phyloP scores from a whole-genome alignment of 1,139 yeast genomes.

The Torulaspora globosa region DNA sequence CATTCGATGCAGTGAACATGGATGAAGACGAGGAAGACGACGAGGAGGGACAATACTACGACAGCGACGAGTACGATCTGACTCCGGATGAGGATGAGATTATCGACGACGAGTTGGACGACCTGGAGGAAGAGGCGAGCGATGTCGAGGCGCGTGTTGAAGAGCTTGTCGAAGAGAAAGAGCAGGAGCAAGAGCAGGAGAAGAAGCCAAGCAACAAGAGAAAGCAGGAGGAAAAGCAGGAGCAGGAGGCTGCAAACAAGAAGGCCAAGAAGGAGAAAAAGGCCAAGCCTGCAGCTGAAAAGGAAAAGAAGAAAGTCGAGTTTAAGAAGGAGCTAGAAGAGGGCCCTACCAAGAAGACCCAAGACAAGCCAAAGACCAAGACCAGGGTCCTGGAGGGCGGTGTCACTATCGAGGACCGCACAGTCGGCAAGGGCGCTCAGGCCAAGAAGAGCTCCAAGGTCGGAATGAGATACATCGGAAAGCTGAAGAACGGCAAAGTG shows the following conservation, averaged over 20 bases:
- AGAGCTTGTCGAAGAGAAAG: constrained; percentile 43
- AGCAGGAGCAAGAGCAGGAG: constrained; percentile 39
- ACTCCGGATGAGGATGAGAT: constrained; percentile 92
- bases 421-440: constrained; percentile 77
- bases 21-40: constrained; percentile 50
- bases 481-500: constrained; percentile 90
- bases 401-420: constrained; percentile 88
- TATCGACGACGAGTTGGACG: constrained; percentile 51
- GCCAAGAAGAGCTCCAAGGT: constrained; percentile 90
- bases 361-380: constrained; percentile 49
- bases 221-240: constrained; percentile 29
- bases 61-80: constrained; percentile 75
- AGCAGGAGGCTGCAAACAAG: constrained; percentile 28
- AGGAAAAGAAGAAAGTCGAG: constrained; percentile 68
- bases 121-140: constrained; percentile 57
- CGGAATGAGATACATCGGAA: constrained; percentile 96
- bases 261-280: constrained; percentile 36
- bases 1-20: constrained; percentile 46
- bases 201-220: constrained; percentile 39
- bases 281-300: constrained; percentile 34
- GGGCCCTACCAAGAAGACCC: constrained; percentile 68
- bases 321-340: constrained; percentile 88
- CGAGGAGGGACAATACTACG: constrained; percentile 48
- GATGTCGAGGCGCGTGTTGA: constrained; percentile 45
- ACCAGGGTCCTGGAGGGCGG: constrained; percentile 88